phyloP scores from a whole-genome alignment of 139 green algal species.

The Asterochloris erici region DNA sequence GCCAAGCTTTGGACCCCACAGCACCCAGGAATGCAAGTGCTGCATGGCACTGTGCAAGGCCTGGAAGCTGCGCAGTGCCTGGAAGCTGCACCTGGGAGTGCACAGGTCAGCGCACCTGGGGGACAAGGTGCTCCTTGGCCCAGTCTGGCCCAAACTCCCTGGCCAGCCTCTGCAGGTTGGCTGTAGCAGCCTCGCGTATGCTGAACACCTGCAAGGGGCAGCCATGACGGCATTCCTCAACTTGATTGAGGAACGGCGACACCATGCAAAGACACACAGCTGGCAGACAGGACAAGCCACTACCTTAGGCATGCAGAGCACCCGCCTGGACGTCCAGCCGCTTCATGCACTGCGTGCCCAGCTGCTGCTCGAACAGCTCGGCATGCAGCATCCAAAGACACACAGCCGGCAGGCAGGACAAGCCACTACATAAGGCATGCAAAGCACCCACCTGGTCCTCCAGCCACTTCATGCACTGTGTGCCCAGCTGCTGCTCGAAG shows the following conservation, averaged over 20 bases:
- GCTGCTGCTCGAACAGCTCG: background rate
- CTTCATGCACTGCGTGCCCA: background rate
- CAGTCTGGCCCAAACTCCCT: conserved; percentile 93
- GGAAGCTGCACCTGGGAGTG: too few species aligned
- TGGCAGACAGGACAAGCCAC: too few species aligned
- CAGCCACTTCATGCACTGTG: conserved; percentile 95
- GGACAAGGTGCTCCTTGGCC: conserved; percentile 87
- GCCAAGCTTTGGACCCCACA: too few species aligned
- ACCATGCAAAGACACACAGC: background rate
- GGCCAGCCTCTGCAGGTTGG: conserved; percentile 84
- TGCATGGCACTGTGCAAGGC: too few species aligned
- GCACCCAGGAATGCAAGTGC: too few species aligned
- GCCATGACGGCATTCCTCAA: too few species aligned
- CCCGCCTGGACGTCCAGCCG: background rate
- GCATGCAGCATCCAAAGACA: background rate
- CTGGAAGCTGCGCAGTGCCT: too few species aligned
- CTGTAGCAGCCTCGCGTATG: conserved; percentile 90
- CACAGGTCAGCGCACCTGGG: conserved; percentile 41
- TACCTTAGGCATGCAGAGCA: too few species aligned
- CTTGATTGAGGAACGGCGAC: too few species aligned
- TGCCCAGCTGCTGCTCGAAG: conserved; percentile 84
- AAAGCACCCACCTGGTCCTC: conserved; percentile 70
- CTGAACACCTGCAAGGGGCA: conserved; percentile 50
- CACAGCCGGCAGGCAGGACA: too few species aligned
- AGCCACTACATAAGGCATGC: background rate